Evolutionary conservation across 352 stramenopile species (phyloP), one percentile per base, ranked within the genome.

Genomic region (Phytophthora pseudosyringae): DNA sequence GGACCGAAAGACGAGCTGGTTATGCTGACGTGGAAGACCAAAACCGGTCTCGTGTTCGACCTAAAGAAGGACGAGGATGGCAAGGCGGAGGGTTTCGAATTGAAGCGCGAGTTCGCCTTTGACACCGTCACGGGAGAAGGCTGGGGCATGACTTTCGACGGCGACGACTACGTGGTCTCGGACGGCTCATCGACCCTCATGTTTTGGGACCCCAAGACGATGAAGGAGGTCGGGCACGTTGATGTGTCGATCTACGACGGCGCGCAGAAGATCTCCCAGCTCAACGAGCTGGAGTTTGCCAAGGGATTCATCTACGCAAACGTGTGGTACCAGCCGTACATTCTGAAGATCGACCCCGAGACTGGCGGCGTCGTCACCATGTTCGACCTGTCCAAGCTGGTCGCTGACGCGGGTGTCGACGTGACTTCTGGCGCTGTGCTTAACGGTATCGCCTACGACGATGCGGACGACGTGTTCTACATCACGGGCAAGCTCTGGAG

Each of bases 251-350:
- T 80, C 33, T 65, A 75, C 5, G 54, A 61, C n/a, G 69, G 69
- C 12, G 59, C 55, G 5, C 65, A 84, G 47, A 49, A 67, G 32
- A 64, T 97, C 40, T 49, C 67, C n/a, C 57, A 93, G 39, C 67
- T 99, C 31, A 99, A 99, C 67, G 96, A 99, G 68, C 79, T 99
- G 16, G 96, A 99, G 71, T 87, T 84, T 44, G 96, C 90, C 40
- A 92, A 97, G 41, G 94, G 94, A 13, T 90, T 89, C 45, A 88
- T 99, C 50, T 96, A 98, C 57, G 95, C 92, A 16, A 99, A 99
- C 76, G 87, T 99, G 58, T 99, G 96, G 96, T 97, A 96, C 72
- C 71, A 95, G 53, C 85, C 95, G 53, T 78, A 91, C 16, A 91
- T 99, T 38, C 72, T 98, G 13, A 97, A 97, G 52, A 98, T 98